phyloP scores from a whole-genome alignment of 176 grass and related monocot species.

The Neostapfia colusana region DNA sequence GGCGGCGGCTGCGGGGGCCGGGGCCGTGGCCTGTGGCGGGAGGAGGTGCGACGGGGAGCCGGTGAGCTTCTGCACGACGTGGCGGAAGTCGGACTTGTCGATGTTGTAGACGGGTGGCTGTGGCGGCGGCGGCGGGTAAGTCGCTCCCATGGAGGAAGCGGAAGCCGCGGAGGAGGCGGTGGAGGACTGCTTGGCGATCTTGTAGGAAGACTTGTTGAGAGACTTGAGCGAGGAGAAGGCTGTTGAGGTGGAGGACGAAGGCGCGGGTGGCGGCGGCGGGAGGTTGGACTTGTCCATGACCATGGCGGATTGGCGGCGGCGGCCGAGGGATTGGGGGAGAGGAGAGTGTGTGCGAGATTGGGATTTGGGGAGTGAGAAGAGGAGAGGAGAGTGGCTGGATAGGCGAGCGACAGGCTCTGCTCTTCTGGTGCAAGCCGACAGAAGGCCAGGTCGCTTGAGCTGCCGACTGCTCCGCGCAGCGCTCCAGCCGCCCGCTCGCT shows the following conservation, averaged over 20 bases:
- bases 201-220: slow-evolving; percentile 84
- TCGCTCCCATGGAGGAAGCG: not conserved
- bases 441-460: not conserved
- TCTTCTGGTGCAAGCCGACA: not conserved
- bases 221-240: slow-evolving; percentile 53
- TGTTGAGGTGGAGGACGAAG: not conserved
- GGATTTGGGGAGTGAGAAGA: slow-evolving; percentile 30
- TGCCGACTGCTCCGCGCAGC: not conserved
- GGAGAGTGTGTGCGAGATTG: slow-evolving; percentile 16
- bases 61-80: slow-evolving; percentile 90
- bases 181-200: slow-evolving; percentile 71
- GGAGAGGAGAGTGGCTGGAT: not conserved
- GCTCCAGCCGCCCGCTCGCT: not conserved
- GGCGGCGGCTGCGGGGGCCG: not conserved
- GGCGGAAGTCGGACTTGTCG: slow-evolving; percentile 86
- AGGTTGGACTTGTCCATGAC: slow-evolving; percentile 52
- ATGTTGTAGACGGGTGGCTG: slow-evolving; percentile 92
- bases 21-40: slow-evolving; percentile 16
- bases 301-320: not conserved
- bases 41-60: slow-evolving; percentile 64
- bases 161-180: not conserved
- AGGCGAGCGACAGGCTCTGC: slow-evolving; percentile 8
- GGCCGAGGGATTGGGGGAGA: not conserved
- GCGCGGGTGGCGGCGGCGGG: slow-evolving; percentile 28
- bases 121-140: slow-evolving; percentile 47